These are phyloP conservation scores for Ceriops zippeliana DNA, from an alignment of 345 rosid species.

Conservation along the genomic window DNA sequence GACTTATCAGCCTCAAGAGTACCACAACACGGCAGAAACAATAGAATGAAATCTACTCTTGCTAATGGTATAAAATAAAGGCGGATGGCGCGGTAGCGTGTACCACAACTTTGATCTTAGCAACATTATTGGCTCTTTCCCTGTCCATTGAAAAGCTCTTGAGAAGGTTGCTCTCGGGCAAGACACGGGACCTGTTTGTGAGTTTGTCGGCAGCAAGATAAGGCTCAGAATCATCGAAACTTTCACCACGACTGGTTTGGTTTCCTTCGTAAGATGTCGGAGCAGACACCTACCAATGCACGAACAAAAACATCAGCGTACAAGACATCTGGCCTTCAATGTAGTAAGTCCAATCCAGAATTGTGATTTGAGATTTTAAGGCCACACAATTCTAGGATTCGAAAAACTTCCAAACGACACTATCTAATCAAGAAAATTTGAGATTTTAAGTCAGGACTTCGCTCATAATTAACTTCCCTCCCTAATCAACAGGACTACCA, in stretches of 20 bases:
- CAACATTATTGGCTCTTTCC: slow-evolving; percentile 49
- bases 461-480: too few relatives aligned
- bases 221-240: slow-evolving; percentile 36
- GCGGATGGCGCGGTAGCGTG: not conserved
- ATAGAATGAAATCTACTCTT: not conserved
- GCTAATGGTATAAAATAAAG: not conserved
- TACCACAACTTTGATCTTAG: slow-evolving; percentile 70
- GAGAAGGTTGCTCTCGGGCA: slow-evolving; percentile 36
- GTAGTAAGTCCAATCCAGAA: too few relatives aligned
- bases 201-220: slow-evolving; percentile 24
- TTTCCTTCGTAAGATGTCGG: too few relatives aligned
- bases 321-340: not conserved
- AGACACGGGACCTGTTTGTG: slow-evolving; percentile 17
- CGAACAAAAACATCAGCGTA: not conserved
- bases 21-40: not conserved
- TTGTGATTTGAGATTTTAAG: too few relatives aligned
- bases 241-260: slow-evolving; percentile 15
- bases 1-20: not conserved
- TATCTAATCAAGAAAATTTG: too few relatives aligned
- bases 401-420: too few relatives aligned
- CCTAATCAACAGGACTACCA: not conserved
- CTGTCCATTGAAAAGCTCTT: slow-evolving; percentile 47
- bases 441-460: too few relatives aligned
- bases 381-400: too few relatives aligned
- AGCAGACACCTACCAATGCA: too few relatives aligned